These are phyloP conservation scores for Pseudoneurospora amorphoporcata DNA, from an alignment of 495 filamentous ascomycete species.

Conservation along the genomic window DNA sequence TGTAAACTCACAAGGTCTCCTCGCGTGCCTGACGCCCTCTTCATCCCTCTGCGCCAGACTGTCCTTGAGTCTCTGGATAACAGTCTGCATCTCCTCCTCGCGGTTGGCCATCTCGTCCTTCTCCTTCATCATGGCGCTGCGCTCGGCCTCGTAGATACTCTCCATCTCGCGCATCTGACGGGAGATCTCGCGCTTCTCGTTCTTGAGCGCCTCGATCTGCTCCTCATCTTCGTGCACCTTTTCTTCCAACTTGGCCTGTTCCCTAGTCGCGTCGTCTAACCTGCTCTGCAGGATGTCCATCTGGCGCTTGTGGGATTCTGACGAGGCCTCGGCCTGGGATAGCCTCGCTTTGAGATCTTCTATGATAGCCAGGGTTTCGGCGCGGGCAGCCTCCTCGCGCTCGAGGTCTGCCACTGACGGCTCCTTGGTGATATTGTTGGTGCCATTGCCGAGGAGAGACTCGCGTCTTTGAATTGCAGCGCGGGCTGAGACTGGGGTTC, in stretches of 20 bases:
- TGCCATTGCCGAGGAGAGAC: slow-evolving; percentile 52
- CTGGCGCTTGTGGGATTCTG: slow-evolving; percentile 77
- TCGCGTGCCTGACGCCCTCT: slow-evolving; percentile 54
- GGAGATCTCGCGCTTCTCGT: slow-evolving; percentile 66
- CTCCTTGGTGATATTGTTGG: slow-evolving; percentile 31
- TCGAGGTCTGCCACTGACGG: slow-evolving; percentile 33
- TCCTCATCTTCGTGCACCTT: slow-evolving; percentile 71
- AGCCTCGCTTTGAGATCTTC: slow-evolving; percentile 78
- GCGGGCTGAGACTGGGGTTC: slow-evolving; percentile 58
- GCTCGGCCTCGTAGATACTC: slow-evolving; percentile 79
- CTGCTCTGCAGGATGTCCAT: slow-evolving; percentile 72
- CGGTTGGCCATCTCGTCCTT: slow-evolving; percentile 74
- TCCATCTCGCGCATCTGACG: slow-evolving; percentile 82
- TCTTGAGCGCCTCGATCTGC: slow-evolving; percentile 64
- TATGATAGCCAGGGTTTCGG: slow-evolving; percentile 65
- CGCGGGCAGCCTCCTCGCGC: slow-evolving; percentile 43
- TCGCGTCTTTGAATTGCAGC: slow-evolving; percentile 51
- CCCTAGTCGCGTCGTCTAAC: slow-evolving; percentile 72
- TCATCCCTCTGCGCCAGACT: slow-evolving; percentile 62
- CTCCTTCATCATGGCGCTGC: slow-evolving; percentile 77
- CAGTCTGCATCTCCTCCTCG: slow-evolving; percentile 80
- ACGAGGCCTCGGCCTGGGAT: slow-evolving; percentile 65
- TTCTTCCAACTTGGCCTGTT: slow-evolving; percentile 81
- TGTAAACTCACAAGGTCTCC: slow-evolving; percentile 50
- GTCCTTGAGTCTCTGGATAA: slow-evolving; percentile 86